Evolutionary conservation across 2,329 filamentous ascomycete species (phyloP), one percentile per base, ranked within the genome.

Genomic region (Orbilia quercus): DNA sequence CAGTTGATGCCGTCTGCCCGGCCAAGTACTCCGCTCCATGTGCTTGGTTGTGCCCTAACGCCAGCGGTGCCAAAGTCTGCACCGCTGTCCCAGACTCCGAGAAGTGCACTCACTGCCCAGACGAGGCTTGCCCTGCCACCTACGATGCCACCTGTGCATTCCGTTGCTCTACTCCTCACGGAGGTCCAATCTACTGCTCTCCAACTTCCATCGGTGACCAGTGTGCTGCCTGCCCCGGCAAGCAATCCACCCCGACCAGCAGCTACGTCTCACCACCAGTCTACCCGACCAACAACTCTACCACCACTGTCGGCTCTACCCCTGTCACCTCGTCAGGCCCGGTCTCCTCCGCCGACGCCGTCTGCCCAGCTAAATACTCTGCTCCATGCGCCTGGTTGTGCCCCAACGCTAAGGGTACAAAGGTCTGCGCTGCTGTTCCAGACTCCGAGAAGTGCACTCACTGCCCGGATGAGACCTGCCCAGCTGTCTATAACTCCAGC

Each of bases 321-420:
- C 38, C 54, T 31, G 18, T 40, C 14, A 44, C 38, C 11, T 45
- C 54, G 16, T 23, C 38, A 31, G 23, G 23, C 16, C 54, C 53
- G 44, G n/a, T 40, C 4, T 9, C 23, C 28, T 36, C 36, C 16
- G 38, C 42, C 5, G 36, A 40, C 7, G 25, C 44, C n/a, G 45
- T 22, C 42, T 60, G 42, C 28, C 42, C 42, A 7, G 42, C 25
- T 18, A 60, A 59, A 34, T 59, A 50, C 23, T 16, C 45, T 22
- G 45, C 45, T 14, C n/a, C 45, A 20, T 60, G 42, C 25, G 42
- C 42, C 7, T 60, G 55, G 55, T 31, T 60, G 12, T 60, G 55
- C n/a, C 42, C 25, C 1, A 36, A 31, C 14, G 42, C 42, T 25
- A 20, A 9, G 4, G 55, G 55, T 7, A 22, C 55, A 3, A 60